These are phyloP conservation scores for Mucuna pruriens DNA, from an alignment of 306 rosid species.

Conservation along the genomic window DNA sequence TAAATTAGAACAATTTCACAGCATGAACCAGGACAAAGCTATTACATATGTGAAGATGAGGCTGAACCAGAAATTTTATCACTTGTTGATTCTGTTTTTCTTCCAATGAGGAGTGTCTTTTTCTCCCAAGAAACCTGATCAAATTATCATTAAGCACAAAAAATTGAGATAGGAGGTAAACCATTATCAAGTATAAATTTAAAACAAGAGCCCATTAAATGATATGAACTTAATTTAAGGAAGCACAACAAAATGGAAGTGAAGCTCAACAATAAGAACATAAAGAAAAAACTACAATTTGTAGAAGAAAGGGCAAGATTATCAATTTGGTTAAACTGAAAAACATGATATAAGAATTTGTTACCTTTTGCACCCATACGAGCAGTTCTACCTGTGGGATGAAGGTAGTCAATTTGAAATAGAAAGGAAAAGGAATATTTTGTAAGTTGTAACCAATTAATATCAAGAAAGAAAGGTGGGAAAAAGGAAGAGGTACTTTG, in stretches of 20 bases:
- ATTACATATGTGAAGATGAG: too few relatives aligned
- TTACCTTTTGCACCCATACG: slow-evolving; percentile 99
- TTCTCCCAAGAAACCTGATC: slow-evolving; percentile 85
- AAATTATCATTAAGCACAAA: slow-evolving; percentile 18
- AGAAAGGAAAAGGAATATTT: slow-evolving; percentile 23
- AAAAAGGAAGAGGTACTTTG: background rate
- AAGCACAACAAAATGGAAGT: too few relatives aligned
- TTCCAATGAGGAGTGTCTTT: too few relatives aligned
- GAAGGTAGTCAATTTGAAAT: slow-evolving; percentile 88
- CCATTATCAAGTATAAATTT: background rate
- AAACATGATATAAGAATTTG: slow-evolving; percentile 2
- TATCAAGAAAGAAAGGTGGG: background rate
- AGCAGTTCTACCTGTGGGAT: slow-evolving; percentile 97
- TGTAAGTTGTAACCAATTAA: slow-evolving; percentile 10
- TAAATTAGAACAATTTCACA: too few relatives aligned
- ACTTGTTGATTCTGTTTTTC: slow-evolving; percentile 80
- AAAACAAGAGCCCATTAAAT: too few relatives aligned
- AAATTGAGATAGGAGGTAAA: slow-evolving; percentile 12
- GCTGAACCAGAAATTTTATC: too few relatives aligned
- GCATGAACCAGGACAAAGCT: too few relatives aligned
- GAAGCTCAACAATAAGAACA: background rate
- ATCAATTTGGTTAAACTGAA: background rate
- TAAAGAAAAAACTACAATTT: background rate
- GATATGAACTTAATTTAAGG: background rate
- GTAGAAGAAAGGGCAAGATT: background rate